These are phyloP conservation scores for Sarocladiaceae sp. DNA, from an alignment of 2,329 filamentous ascomycete genomes.

Conservation along the genomic window DNA sequence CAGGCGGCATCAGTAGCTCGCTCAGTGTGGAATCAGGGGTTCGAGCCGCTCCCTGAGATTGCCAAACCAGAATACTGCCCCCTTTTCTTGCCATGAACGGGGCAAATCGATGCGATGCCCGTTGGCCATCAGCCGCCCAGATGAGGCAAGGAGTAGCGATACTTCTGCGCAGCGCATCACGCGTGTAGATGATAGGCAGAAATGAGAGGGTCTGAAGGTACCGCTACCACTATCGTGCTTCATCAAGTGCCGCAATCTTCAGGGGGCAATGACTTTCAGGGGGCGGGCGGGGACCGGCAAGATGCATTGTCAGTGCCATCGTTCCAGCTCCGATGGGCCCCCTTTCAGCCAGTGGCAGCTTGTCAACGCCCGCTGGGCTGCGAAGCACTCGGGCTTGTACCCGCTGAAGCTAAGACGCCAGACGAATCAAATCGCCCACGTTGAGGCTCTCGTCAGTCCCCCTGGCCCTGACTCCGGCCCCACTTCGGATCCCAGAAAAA, in stretches of 20 bases:
- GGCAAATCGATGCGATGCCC: not conserved
- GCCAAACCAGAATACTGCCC: not conserved
- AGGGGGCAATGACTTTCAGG: not conserved
- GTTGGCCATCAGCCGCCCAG: not conserved
- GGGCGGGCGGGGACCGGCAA: not conserved
- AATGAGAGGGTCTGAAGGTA: not conserved
- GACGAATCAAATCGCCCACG: conserved; percentile 10
- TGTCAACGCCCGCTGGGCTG: too few relatives aligned
- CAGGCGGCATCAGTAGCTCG: not conserved
- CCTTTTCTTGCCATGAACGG: not conserved
- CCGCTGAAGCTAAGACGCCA: not conserved
- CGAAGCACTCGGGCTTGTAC: not conserved
- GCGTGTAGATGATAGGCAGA: too few relatives aligned
- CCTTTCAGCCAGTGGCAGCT: too few relatives aligned
- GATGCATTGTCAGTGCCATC: too few relatives aligned
- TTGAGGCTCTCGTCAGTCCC: not conserved
- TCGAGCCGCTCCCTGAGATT: not conserved
- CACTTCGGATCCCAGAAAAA: not conserved
- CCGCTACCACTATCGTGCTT: not conserved
- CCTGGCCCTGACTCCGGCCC: not conserved
- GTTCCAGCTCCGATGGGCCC: too few relatives aligned
- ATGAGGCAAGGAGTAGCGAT: not conserved
- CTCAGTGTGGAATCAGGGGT: not conserved
- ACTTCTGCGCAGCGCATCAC: too few relatives aligned
- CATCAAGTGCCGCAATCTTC: not conserved